phyloP scores from a whole-genome alignment of 805 yeast species.

The Millerozyma miso region DNA sequence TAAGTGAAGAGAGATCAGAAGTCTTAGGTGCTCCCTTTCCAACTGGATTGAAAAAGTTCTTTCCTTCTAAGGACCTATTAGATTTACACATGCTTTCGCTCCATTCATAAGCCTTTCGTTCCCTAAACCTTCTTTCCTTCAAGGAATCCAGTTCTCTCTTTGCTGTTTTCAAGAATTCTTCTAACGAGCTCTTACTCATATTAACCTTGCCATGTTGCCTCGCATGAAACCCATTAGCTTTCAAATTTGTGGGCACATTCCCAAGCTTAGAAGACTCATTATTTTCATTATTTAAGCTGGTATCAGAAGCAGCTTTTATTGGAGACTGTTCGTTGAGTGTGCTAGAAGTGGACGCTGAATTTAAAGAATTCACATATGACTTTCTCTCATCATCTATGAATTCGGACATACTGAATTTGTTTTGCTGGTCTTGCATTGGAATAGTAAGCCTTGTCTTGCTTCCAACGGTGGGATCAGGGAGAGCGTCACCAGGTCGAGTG shows the following conservation, averaged over 20 bases:
- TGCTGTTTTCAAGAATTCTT: conserved; percentile 40
- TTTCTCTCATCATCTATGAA: neutral
- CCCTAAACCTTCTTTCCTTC: conserved; percentile 44
- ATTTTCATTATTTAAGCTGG: conserved; percentile 18
- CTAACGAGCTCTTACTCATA: conserved; percentile 22
- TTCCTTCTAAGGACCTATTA: conserved; percentile 37
- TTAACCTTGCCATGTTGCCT: neutral
- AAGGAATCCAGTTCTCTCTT: conserved; percentile 35
- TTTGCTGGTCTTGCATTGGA: conserved; percentile 3
- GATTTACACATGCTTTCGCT: conserved; percentile 30
- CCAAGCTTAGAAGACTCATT: neutral
- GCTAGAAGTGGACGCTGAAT: neutral
- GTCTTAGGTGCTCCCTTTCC: conserved; percentile 10
- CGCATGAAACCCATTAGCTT: neutral
- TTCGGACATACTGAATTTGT: conserved; percentile 18
- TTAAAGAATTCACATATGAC: neutral
- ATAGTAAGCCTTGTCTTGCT: conserved; percentile 1
- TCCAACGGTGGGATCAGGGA: neutral
- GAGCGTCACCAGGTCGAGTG: neutral
- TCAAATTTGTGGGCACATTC: neutral
- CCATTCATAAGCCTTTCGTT: conserved; percentile 51
- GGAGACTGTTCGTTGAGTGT: conserved; percentile 10
- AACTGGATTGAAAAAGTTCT: conserved; percentile 39
- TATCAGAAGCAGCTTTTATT: conserved; percentile 19
- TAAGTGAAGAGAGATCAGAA: conserved; percentile 10